Percentiles rank a stretch among this genome's conserved stretches.
Conservation (phyloP, 306 rosid species). For the Pueraria montana region DNA sequence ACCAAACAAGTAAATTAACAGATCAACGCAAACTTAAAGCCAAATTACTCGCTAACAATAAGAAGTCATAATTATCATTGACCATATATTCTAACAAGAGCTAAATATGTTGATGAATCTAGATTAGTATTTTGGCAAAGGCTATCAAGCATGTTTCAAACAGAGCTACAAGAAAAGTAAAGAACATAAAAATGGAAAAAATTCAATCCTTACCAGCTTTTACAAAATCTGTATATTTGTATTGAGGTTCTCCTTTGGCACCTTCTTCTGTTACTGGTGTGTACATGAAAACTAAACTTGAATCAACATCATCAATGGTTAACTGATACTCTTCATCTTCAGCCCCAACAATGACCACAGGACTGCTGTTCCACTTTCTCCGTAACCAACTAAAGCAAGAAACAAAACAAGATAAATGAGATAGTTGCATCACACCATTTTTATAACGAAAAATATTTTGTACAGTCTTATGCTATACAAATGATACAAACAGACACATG, state of each 20-base stretch:
- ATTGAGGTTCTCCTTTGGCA: conserved; percentile 97
- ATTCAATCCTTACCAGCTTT: conserved; percentile 79
- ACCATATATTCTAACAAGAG: background rate
- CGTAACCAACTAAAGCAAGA: conserved; percentile 84
- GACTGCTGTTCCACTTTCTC: conserved; percentile 97
- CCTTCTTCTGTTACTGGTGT: conserved; percentile 97
- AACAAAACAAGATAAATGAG: conserved; percentile 41
- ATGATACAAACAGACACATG: background rate
- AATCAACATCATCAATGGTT: conserved; percentile 85
- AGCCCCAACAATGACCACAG: conserved; percentile 91
- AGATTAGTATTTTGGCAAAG: conserved; percentile 22
- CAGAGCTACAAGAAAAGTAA: conserved; percentile 8
- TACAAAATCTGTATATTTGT: conserved; percentile 88
- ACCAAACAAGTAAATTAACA: background rate
- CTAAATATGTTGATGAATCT: conserved; percentile 23
- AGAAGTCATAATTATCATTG: background rate
- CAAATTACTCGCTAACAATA: conserved; percentile 20
- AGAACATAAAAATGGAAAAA: conserved; percentile 29
- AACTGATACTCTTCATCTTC: conserved; percentile 88
- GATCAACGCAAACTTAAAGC: conserved; percentile 13
- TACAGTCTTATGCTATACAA: conserved; percentile 3
- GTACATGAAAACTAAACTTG: conserved; percentile 98
- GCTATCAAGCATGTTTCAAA: conserved; percentile 32
- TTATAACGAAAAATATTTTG: conserved; percentile 29
- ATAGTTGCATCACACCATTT: conserved; percentile 29